Conservation (phyloP, 495 filamentous ascomycete genomes). For the Penicillium coffeae region DNA sequence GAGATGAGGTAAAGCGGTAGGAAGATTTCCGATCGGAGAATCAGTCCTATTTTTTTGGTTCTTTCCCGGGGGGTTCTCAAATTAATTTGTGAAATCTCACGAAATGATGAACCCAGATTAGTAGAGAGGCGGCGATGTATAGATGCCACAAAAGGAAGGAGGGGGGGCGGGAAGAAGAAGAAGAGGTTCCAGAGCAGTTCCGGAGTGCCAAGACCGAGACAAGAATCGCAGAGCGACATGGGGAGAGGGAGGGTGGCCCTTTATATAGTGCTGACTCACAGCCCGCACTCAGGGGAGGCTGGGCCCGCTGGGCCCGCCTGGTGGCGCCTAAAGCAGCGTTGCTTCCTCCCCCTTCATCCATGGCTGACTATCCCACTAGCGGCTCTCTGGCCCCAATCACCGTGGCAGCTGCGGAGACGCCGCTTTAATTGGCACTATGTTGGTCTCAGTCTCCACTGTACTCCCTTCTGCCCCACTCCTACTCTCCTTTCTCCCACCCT, state of each 20-base stretch:
- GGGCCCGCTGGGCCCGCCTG: conserved; percentile 37
- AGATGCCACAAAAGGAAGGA: conserved; percentile 11
- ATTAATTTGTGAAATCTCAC: conserved; percentile 8
- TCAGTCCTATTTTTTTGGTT: neutral
- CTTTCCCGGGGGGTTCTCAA: neutral
- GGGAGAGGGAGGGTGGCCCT: conserved; percentile 44
- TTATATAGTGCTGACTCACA: conserved; percentile 48
- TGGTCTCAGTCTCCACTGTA: conserved; percentile 9
- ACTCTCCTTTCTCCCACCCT: conserved; percentile 6
- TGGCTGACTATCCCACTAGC: conserved; percentile 27
- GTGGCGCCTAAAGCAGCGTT: conserved; percentile 45
- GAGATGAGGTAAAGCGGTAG: conserved; percentile 21
- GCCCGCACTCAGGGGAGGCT: conserved; percentile 38
- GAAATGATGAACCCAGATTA: conserved; percentile 17
- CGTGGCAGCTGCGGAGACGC: neutral
- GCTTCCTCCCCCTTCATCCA: conserved; percentile 26
- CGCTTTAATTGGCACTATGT: neutral
- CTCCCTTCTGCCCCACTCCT: neutral
- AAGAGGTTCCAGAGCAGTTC: conserved; percentile 30
- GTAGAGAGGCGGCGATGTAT: conserved; percentile 12
- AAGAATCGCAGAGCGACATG: conserved; percentile 27
- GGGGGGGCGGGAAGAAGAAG: conserved; percentile 18
- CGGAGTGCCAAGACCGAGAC: conserved; percentile 49
- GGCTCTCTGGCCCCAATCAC: conserved; percentile 10
- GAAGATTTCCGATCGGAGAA: conserved; percentile 8